Evolutionary conservation across 768 basidiomycete species (phyloP).

Genomic region (Lentinus brumalis): DNA sequence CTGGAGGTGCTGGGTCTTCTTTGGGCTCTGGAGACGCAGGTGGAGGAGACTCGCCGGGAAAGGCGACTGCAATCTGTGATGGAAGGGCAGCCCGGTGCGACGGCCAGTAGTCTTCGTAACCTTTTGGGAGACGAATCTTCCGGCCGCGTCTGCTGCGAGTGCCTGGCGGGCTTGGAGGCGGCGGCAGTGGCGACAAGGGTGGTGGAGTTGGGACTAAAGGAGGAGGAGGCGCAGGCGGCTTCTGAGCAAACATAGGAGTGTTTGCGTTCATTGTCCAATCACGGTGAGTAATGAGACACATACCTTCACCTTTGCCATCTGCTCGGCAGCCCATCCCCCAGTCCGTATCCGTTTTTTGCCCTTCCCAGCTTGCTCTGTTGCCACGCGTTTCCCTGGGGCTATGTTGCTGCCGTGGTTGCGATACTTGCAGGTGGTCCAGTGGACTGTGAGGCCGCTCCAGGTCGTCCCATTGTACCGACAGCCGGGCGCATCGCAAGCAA

Average conservation of each 20-base stretch:
- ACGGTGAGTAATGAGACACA: no score
- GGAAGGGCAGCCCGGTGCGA: not conserved
- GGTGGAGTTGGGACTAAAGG: not conserved
- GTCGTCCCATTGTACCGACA: no score
- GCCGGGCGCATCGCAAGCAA: no score
- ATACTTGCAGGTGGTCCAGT: no score
- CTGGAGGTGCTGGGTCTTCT: not conserved
- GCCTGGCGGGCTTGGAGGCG: not conserved
- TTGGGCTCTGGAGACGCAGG: not conserved
- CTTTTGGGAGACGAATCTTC: not conserved
- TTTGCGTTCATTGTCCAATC: not conserved
- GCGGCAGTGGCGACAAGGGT: not conserved
- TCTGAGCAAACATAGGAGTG: not conserved
- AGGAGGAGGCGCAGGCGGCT: not conserved
- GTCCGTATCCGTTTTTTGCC: no score
- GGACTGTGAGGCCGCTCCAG: no score
- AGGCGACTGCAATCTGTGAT: not conserved
- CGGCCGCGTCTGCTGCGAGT: not conserved
- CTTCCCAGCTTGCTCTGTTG: no score
- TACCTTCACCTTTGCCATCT: no score
- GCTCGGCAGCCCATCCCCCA: no score
- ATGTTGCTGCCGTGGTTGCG: no score
- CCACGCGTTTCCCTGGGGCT: no score
- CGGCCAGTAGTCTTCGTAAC: not conserved
- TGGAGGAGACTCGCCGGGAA: not conserved